Percentiles rank a stretch among this genome's conserved stretches.
Evolutionary conservation across 306 rosid species (phyloP).

Genomic region (Chamaecrista fasciculata): DNA sequence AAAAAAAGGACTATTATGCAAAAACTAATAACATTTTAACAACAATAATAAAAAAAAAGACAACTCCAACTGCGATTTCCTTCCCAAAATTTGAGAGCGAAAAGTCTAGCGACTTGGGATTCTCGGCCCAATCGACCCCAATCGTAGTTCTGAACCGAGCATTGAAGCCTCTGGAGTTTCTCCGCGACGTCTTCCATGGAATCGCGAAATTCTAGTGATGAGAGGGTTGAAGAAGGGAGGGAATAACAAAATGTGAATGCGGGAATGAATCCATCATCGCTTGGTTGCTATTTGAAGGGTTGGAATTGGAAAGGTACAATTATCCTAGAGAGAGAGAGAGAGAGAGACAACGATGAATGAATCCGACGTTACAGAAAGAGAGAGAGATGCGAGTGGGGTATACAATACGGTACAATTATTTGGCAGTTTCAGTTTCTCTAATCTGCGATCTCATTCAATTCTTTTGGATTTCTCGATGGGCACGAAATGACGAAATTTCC

Average conservation of each 20-base stretch:
- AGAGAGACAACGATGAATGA: background rate
- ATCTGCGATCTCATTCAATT: background rate
- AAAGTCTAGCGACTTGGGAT: slow-evolving; percentile 69
- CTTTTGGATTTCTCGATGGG: background rate
- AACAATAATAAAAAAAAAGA: too few relatives aligned
- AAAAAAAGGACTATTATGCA: too few relatives aligned
- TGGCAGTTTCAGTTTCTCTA: background rate
- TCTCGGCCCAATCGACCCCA: slow-evolving; percentile 69
- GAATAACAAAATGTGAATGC: background rate
- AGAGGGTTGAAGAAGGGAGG: slow-evolving; percentile 3
- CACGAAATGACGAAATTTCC: slow-evolving; percentile 19
- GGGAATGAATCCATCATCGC: slow-evolving; percentile 12
- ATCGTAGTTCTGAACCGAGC: slow-evolving; percentile 76
- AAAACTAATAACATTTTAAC: too few relatives aligned
- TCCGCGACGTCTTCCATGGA: slow-evolving; percentile 29
- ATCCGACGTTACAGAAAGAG: background rate
- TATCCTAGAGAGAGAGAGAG: slow-evolving; percentile 7
- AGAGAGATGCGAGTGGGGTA: slow-evolving; percentile 1
- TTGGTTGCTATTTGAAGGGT: slow-evolving; percentile 41
- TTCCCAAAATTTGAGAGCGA: slow-evolving; percentile 54
- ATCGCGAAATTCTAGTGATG: background rate
- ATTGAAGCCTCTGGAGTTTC: slow-evolving; percentile 51
- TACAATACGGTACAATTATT: background rate
- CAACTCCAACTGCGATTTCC: too few relatives aligned
- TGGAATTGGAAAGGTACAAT: slow-evolving; percentile 18